Base-by-base conservation (phyloP, 78 protist species). In the Isochrysis galbana region DNA sequence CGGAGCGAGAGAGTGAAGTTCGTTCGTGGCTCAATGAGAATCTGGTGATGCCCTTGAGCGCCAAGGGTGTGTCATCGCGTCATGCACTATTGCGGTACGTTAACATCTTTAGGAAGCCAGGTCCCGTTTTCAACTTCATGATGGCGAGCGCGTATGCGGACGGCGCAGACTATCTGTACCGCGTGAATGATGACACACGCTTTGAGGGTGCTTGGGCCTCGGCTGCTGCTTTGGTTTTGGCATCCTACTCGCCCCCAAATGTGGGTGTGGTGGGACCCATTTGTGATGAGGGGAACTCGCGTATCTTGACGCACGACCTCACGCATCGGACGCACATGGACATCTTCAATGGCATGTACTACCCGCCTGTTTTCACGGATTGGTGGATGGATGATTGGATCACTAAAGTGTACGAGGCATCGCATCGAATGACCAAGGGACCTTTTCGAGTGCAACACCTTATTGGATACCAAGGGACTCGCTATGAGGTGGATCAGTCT, bases 311-410 rank as follows among this genome's bases (percentile, higher is more conserved):
- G 41, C 88, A 80, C 55, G 88, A 80, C 38, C 5, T 80, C 0
- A 54, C 44, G 34, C 88, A 80, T 22, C 51, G 88, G 0, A 42
- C 51, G 3, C 88, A 80, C 55, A 1, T 80, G 5, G 1, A 2
- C 23, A 80, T 80, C 34, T 80, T 80, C 22, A 38, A 32, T 17
- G n/a, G n/a, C n/a, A 5, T 42, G 38, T 80, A 80, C 38, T 80
- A 80, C 55, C 88, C 88, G 17, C 55, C 88, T 38, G 23, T 80
- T 3, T 22, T 80, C 25, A 10, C 39, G 22, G 88, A 80, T 17
- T 80, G 88, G 88, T 80, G 51, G 47, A 80, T 80, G 88, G 88
- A 80, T 22, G 88, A 80, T 22, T 80, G 88, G 88, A 44, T 80
- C 34, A 44, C 39, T 19, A 10, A 0, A 2, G 88, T 80, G 39